A percentile compares a stretch with the other conserved stretches of the same genome.
Evolutionary conservation across 2,329 filamentous ascomycete species (phyloP).

Genomic region (Aspergillus clavatus): DNA sequence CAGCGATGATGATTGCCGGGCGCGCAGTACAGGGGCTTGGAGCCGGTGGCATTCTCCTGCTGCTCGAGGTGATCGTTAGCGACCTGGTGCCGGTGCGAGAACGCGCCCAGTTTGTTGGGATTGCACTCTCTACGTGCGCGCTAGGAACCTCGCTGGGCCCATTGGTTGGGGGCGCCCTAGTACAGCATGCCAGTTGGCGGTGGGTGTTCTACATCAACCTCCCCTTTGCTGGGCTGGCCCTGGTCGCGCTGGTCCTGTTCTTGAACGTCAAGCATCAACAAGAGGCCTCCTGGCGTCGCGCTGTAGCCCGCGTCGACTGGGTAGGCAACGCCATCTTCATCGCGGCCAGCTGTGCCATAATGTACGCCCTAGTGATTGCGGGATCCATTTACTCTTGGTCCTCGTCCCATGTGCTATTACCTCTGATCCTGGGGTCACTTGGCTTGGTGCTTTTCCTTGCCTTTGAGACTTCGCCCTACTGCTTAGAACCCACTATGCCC

Average conservation of each 20-base stretch:
- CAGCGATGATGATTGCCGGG: constrained; percentile 49
- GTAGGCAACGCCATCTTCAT: background rate
- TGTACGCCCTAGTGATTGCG: background rate
- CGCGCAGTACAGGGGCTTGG: constrained; percentile 41
- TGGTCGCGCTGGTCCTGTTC: background rate
- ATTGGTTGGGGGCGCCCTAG: background rate
- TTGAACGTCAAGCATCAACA: constrained; percentile 1
- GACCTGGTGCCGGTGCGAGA: background rate
- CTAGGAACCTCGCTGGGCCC: background rate
- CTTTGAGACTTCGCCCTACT: background rate
- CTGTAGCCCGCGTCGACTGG: background rate
- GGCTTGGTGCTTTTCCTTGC: background rate
- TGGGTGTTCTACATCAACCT: background rate
- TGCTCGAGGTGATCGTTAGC: background rate
- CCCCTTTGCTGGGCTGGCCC: background rate
- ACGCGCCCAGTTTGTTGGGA: background rate
- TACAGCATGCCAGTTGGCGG: background rate
- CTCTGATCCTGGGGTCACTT: background rate
- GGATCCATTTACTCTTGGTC: background rate
- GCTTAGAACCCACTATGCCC: constrained; percentile 32
- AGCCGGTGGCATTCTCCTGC: background rate
- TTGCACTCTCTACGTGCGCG: background rate
- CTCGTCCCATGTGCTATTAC: background rate
- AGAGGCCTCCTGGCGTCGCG: background rate
- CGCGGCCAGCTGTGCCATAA: background rate